Base-by-base conservation (phyloP, 2,329 filamentous ascomycete species). In the Fusarium nodosum region DNA sequence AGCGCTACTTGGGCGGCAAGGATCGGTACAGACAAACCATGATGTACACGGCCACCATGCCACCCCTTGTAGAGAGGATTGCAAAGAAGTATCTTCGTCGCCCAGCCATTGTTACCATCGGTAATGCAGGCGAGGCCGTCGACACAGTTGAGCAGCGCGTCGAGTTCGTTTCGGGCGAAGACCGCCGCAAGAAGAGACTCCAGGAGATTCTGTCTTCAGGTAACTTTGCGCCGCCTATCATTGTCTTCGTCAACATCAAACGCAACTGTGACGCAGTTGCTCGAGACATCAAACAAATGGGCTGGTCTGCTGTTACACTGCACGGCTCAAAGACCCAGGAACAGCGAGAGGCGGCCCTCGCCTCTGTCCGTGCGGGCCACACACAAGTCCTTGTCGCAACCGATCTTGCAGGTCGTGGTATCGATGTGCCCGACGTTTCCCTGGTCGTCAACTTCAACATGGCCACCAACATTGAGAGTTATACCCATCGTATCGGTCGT, bases 1-100 rank as follows among this genome's bases (percentile, higher is more conserved):
- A 90, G 73, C 87, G 88, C 60, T 91, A 92, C 74, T 82, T 97
- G 3, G 90, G 90, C 55, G 89, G 89, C 20, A 89, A 89, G 71
- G 91, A 94, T 75, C 87, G 92, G 24, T 98, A 98, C 82, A 87
- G 96, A 62, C 95, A 99, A 80, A 99, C 96, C 0, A 99, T 99
- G 96, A 99, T 99, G 96, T 99, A 98, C 88, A 98, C 96, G 70
- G 96, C 96, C 55, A 99, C 96, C 30, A 99, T 99, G 96, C 94
- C 96, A 3, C 83, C 92, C 0, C 89, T 92, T 0, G 93, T 99
- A 18, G 96, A 99, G 78, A 92, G 93, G 67, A 98, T 99, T 69
- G 96, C 96, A n/a, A 91, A 94, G 74, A 97, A 97, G 78, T 99
- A 99, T 77, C 88, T 98, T 18, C 92, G 95, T 1, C 89, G 96